Base-by-base conservation (phyloP, 148 eudicot species). In the Selenicereus undatus region DNA sequence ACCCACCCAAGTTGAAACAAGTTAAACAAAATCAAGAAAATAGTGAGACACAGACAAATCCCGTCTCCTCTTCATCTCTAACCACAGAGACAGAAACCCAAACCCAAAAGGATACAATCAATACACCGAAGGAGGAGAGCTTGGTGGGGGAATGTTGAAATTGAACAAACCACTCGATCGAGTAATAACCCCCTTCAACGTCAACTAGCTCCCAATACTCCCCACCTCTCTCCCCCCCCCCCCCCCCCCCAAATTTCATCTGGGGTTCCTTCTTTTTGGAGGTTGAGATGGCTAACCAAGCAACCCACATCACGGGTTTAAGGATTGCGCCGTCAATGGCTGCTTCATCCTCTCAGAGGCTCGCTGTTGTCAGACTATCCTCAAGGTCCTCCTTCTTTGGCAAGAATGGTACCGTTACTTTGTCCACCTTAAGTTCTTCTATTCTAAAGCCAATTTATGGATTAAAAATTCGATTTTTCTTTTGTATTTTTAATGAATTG, bases 381-480 rank as follows among this genome's bases (percentile, higher is more conserved):
- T 71, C 85, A 77, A 89, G 81, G 83, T 80, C 89, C 14, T 85
- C 91, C 11, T 87, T 91, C 69, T 88, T 81, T 43, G 93, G 94
- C 30, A 77, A 77, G 60, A 87, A 83, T 87, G 85, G 88, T 77
- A 78, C 29, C 0, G 27, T 70, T 77, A 35, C 77, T 56, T 42
- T 80, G 14, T 76, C 65, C 32, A 39, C 18, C 26, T 73, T 66
- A 11, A 26, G 56, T 56, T 69, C 26, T 81, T 26, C 45, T 16
- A 73, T 68, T 3, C 69, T 6, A 6, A n/a, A 66, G 27, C 27
- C 17, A 27, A 66, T 66, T 66, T n/a, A 8, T 11, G 30, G 10
- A 27, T 66, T 66, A 32, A 27, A 27, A 27, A 9, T 66, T 3
- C 16, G 21, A 56, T 68, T n/a, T 56, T 56, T 17, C 62, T 56